Conservation (phyloP, 352 stramenopile genomes). For the Pythium phragmiticola region DNA sequence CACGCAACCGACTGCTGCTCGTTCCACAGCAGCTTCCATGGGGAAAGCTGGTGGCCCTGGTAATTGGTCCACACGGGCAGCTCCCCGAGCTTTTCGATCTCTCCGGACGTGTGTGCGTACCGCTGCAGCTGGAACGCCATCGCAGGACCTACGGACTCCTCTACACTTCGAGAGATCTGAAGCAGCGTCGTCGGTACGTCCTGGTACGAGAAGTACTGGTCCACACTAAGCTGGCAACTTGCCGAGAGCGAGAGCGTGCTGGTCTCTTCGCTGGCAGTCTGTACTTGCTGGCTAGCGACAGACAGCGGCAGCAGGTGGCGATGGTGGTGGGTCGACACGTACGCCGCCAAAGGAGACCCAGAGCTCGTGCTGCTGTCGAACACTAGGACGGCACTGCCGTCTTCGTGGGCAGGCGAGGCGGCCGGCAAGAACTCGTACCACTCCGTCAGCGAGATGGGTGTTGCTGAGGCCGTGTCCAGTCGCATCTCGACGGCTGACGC, state of each 20-base stretch:
- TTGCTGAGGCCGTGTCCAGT: not conserved
- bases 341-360: constrained; percentile 1
- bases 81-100: constrained; percentile 44
- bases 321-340: constrained; percentile 21
- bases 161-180: constrained; percentile 35
- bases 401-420: constrained; percentile 16
- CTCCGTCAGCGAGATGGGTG: constrained; percentile 16
- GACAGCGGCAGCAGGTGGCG: constrained; percentile 21
- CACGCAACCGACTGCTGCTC: constrained; percentile 44
- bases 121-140: constrained; percentile 46
- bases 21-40: constrained; percentile 47
- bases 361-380: not conserved
- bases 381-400: constrained; percentile 16
- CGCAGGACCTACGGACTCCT: not conserved
- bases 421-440: constrained; percentile 23
- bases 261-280: not conserved
- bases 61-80: constrained; percentile 61
- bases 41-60: constrained; percentile 42
- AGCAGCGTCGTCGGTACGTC: constrained; percentile 42
- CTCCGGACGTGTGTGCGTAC: constrained; percentile 48
- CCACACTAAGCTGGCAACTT: constrained; percentile 42
- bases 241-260: constrained; percentile 25
- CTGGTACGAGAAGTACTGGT: constrained; percentile 71
- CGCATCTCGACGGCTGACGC: constrained; percentile 12
- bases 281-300: constrained; percentile 7